These are phyloP conservation scores for Coleophoma crateriformis DNA, from an alignment of 2,329 filamentous ascomycete species.

Conservation along the genomic window DNA sequence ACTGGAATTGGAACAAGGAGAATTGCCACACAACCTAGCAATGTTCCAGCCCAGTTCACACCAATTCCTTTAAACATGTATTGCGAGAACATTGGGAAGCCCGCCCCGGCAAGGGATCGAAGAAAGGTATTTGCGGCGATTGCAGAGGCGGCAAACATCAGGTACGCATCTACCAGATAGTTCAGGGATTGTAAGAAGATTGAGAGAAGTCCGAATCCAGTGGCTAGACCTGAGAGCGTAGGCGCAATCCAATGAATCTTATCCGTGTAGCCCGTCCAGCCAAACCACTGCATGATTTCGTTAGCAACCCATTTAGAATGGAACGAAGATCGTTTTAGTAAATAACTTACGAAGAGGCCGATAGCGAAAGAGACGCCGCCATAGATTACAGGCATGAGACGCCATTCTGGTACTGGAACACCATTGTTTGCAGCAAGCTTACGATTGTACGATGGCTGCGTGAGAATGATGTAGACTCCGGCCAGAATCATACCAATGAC, in stretches of 20 bases:
- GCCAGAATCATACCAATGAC: constrained; percentile 66
- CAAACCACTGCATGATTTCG: constrained; percentile 43
- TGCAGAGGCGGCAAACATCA: constrained; percentile 60
- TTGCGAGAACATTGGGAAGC: constrained; percentile 72
- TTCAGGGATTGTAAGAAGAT: constrained; percentile 80
- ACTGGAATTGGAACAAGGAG: constrained; percentile 57
- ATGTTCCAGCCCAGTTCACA: constrained; percentile 56
- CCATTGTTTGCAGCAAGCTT: constrained; percentile 65
- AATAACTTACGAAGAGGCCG: constrained; percentile 56
- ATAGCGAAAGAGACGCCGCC: constrained; percentile 54
- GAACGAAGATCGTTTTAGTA: neutral
- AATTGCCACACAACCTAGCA: constrained; percentile 55
- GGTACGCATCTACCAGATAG: constrained; percentile 73
- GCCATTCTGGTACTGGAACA: constrained; percentile 61
- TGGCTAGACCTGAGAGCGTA: constrained; percentile 53
- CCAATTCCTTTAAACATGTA: constrained; percentile 63
- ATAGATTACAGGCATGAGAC: constrained; percentile 54
- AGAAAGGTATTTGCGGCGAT: constrained; percentile 80
- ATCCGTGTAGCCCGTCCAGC: constrained; percentile 52
- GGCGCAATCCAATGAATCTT: constrained; percentile 61
- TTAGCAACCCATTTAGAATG: neutral
- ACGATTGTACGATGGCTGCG: constrained; percentile 61
- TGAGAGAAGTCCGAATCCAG: constrained; percentile 73
- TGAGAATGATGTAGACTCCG: constrained; percentile 55
- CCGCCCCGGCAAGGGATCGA: constrained; percentile 70